Percentiles rank a stretch among this genome's conserved stretches.
phyloP scores from a whole-genome alignment of 306 rosid species.

The Lagenaria siceraria region DNA sequence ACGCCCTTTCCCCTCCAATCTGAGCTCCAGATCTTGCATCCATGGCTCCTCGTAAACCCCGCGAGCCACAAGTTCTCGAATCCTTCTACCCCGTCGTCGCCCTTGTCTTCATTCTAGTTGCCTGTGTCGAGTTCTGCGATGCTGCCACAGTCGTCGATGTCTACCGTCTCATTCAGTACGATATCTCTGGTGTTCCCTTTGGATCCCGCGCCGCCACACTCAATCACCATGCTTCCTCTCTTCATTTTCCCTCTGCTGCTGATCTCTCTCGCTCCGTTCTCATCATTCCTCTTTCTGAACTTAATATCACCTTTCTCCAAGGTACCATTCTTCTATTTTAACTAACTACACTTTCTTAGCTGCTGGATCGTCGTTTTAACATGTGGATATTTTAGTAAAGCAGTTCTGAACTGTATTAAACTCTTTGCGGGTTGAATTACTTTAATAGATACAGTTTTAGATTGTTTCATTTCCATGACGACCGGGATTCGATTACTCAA shows the following conservation, averaged over 20 bases:
- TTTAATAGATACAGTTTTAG: not conserved
- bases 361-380: not conserved
- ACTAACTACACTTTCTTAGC: not conserved
- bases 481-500: not conserved
- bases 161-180: constrained; percentile 87
- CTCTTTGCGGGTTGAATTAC: not conserved
- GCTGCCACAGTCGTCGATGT: constrained; percentile 96
- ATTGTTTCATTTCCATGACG: not conserved
- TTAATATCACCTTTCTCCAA: constrained; percentile 61
- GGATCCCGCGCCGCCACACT: constrained; percentile 94
- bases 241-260: constrained; percentile 59
- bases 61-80: constrained; percentile 50
- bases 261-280: constrained; percentile 96
- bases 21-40: constrained; percentile 7
- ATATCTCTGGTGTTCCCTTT: constrained; percentile 69
- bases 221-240: constrained; percentile 86
- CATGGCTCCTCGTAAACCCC: constrained; percentile 34
- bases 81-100: constrained; percentile 63
- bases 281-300: constrained; percentile 69
- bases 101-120: constrained; percentile 54
- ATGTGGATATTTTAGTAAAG: not conserved
- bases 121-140: constrained; percentile 88
- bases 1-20: not conserved
- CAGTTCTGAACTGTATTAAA: not conserved
- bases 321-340: constrained; percentile 24